Evolutionary conservation across 164 flowering plant species (phyloP).

Genomic region (Houttuynia cordata): DNA sequence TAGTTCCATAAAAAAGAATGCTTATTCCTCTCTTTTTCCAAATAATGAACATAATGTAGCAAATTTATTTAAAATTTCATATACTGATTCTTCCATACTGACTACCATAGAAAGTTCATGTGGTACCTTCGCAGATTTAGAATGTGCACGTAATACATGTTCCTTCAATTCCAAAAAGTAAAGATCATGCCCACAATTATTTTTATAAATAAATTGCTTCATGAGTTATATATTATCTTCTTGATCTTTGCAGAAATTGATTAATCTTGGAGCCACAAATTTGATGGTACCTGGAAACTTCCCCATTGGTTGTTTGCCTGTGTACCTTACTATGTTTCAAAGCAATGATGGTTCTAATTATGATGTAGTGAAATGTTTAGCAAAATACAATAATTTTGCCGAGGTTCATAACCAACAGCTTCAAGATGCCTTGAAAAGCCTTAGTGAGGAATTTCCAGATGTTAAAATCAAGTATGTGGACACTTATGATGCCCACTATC

Average conservation of each 20-base stretch:
- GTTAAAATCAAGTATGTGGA: constrained; percentile 12
- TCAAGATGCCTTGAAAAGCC: constrained; percentile 5
- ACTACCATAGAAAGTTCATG: too few species aligned
- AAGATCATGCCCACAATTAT: too few species aligned
- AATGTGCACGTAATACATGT: too few species aligned
- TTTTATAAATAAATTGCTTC: too few species aligned
- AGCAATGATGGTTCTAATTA: not conserved
- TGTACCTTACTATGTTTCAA: constrained; percentile 1
- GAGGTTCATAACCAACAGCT: constrained; percentile 13
- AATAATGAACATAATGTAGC: too few species aligned
- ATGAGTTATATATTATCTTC: too few species aligned
- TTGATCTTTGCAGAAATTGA: not conserved
- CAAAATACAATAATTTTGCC: constrained; percentile 12
- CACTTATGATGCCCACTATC: constrained; percentile 8
- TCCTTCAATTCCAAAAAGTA: too few species aligned
- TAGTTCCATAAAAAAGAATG: too few species aligned
- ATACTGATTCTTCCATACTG: too few species aligned
- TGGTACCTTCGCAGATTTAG: too few species aligned
- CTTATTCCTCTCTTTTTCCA: too few species aligned
- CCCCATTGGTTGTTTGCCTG: constrained; percentile 11
- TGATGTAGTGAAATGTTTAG: constrained; percentile 10
- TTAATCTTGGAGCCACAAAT: constrained; percentile 4
- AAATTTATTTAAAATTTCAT: too few species aligned
- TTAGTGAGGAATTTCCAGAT: not conserved
- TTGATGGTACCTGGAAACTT: constrained; percentile 5